phyloP scores from a whole-genome alignment of 2,329 filamentous ascomycete species.

The Sclerotinia glacialis region DNA sequence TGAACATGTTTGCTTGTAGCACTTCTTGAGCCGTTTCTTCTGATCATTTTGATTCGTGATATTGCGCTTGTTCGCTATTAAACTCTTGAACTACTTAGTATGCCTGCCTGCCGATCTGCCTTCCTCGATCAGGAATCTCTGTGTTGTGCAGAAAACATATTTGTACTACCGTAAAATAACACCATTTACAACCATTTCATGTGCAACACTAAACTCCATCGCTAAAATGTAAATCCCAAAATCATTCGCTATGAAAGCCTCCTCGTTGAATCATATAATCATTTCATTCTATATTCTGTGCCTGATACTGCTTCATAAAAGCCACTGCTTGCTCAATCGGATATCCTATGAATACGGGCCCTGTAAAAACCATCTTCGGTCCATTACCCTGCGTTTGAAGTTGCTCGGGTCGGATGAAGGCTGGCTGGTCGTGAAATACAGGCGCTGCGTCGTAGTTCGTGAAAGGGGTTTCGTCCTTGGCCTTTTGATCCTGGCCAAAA shows the following conservation, averaged over 20 bases:
- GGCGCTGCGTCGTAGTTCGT: conserved; percentile 25
- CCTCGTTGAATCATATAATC: conserved; percentile 4
- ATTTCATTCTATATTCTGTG: conserved; percentile 23
- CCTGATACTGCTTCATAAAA: conserved; percentile 57
- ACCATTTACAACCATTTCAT: neutral
- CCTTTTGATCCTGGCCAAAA: conserved; percentile 42
- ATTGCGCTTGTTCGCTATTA: neutral
- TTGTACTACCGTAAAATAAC: neutral
- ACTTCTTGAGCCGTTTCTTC: neutral
- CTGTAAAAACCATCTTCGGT: conserved; percentile 82
- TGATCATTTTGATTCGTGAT: neutral
- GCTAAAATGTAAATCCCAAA: conserved; percentile 12
- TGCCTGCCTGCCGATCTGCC: conserved; percentile 1
- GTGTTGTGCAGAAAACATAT: neutral
- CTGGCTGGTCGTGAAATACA: conserved; percentile 44
- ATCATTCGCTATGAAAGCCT: neutral
- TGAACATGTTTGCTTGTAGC: neutral
- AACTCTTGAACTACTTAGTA: neutral
- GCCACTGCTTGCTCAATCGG: conserved; percentile 76
- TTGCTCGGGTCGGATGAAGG: conserved; percentile 51
- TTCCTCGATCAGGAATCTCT: neutral
- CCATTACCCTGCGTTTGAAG: conserved; percentile 29
- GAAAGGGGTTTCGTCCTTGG: conserved; percentile 19
- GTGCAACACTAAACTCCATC: conserved; percentile 10
- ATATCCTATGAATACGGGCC: conserved; percentile 92